Percentiles rank a stretch among this genome's conserved stretches.
Evolutionary conservation across 768 basidiomycete genomes (phyloP).

Genomic region (Pleurotus platypus): DNA sequence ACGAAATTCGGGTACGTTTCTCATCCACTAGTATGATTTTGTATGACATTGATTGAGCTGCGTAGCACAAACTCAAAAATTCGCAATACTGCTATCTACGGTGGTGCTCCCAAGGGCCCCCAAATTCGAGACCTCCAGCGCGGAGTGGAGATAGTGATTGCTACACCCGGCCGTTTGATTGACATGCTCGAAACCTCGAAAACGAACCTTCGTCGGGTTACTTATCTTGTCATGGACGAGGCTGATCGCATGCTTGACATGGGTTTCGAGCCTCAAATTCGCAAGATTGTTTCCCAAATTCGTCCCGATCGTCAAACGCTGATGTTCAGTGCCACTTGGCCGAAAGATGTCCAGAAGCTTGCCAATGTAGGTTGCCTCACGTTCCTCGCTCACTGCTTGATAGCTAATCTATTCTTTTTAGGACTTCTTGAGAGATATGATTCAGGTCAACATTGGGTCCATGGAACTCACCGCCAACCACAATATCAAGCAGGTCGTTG

Average conservation of each 20-base stretch:
- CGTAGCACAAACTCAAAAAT: constrained; percentile 85
- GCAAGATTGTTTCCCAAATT: constrained; percentile 96
- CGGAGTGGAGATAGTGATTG: constrained; percentile 96
- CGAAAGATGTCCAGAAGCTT: constrained; percentile 97
- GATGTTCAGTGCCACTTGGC: constrained; percentile 99
- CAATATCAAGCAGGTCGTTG: constrained; percentile 94
- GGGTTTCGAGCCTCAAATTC: constrained; percentile 99
- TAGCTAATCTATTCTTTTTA: constrained; percentile 22
- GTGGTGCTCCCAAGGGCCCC: constrained; percentile 97
- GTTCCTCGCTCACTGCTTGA: not conserved
- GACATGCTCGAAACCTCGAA: constrained; percentile 98
- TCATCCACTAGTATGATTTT: not conserved
- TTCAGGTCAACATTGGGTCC: constrained; percentile 98
- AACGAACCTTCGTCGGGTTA: constrained; percentile 93
- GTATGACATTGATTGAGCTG: constrained; percentile 4
- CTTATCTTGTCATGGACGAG: constrained; percentile 99
- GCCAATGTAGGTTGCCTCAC: constrained; percentile 58
- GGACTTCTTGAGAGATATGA: constrained; percentile 96
- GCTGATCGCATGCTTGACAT: constrained; percentile 99
- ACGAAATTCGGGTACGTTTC: constrained; percentile 86
- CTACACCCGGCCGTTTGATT: constrained; percentile 99
- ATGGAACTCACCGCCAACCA: constrained; percentile 98
- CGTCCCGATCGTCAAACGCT: constrained; percentile 97
- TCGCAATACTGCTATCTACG: constrained; percentile 98
- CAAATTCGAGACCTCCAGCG: constrained; percentile 98